Base-by-base conservation (phyloP, 345 rosid species). In the Populus alba region DNA sequence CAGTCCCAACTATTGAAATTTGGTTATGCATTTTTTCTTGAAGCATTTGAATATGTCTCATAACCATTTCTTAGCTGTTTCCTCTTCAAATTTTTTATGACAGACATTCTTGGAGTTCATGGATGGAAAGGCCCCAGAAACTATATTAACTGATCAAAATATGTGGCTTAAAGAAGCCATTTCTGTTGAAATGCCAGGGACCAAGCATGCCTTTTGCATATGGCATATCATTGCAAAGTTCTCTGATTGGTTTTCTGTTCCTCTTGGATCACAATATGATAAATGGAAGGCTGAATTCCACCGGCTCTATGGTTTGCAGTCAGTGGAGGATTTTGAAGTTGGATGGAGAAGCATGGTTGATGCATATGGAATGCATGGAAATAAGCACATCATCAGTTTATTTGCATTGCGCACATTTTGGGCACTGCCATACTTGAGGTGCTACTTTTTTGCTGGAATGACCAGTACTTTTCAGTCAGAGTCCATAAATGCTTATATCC, bases 101-200 rank as follows among this genome's bases (percentile, higher is more conserved):
- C 87, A 86, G 92, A 83, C 87, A 15, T 89, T 88, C 80, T 75
- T 86, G 83, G 84, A 77, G 57, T 88, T 88, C 84, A 86, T 88
- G 91, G 85, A 88, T 45, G 89, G 90, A 68, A 89, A 89, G 81
- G 82, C 87, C 79, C 92, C 91, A 0, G 84, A 76, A 71, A 86
- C 91, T 11, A 45, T 89, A 57, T 75, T 84, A 73, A 88, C 92
- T 12, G 91, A 89, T 85, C 89, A 85, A 78, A 89, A 86, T 72
- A 81, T 85, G 81, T 87, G 89, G 89, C 83, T 89, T 76, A 89
- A 89, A 78, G 91, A 88, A 78, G 87, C 87, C 16, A 75, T 89
- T 75, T 88, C 85, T 12, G 74, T 71, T 53, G 88, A 85, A 76
- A 83, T 88, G 87, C 88, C 88, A 35, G 75, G 71, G 53, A 47